Base-by-base conservation (phyloP, 2,329 filamentous ascomycete species). In the Hypoxylon sp. region DNA sequence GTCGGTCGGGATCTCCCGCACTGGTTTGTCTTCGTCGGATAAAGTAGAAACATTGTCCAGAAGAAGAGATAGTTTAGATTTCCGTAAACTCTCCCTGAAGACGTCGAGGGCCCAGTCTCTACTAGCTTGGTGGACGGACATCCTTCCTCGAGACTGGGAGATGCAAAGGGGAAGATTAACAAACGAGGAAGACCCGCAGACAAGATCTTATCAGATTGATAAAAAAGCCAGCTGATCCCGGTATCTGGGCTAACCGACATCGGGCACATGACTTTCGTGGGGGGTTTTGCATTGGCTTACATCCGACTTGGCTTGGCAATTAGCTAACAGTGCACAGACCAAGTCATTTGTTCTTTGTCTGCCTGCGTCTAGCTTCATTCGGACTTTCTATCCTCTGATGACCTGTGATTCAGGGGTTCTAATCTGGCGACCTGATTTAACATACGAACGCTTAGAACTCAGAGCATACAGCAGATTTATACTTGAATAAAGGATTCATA, bases 131-230 rank as follows among this genome's bases (percentile, higher is more conserved):
- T 54, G 42, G 36, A 45, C 16, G 25, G 40, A 27, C 60, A 61
- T 64, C 36, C 25, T 60, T 38, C 38, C 38, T 48, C 31, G 35
- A 46, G 25, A 21, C 23, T 44, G 20, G 32, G 32, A 27, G 29
- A 35, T 38, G 37, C 11, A 5, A 40, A 19, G 16, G 30, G 25
- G 11, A 40, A 51, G 43, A 45, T 32, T 19, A 49, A 12, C 9
- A 7, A 35, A 44, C 41, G 40, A 38, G 55, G 31, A 21, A 12
- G 13, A 27, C 11, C 37, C 7, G 27, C 27, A 27, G 11, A 16
- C 17, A 53, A 59, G 56, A 64, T 66, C 60, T 65, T 63, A 66
- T 66, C 62, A 62, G 62, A 64, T 64, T 60, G 61, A 65, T 63
- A 63, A 58, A 36, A 32, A 13, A 11, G 20, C 8, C 32, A 51